Conservation (phyloP, 1,284 basidiomycete species). For the Uromyces viciae-fabae region DNA sequence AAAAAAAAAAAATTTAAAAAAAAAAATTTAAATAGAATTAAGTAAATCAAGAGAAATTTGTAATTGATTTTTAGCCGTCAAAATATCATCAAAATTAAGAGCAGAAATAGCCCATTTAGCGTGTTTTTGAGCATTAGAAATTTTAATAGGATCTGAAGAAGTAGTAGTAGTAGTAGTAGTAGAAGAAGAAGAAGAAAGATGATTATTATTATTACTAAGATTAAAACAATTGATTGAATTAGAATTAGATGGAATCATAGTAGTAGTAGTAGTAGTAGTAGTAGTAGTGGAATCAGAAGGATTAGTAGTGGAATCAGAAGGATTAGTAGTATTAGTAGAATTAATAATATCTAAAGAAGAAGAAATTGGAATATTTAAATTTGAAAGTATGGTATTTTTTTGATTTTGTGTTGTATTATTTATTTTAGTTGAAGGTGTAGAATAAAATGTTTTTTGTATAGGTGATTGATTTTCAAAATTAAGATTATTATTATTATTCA, state of each 20-base stretch:
- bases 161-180: neutral
- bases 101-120: slow-evolving; percentile 84
- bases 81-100: slow-evolving; percentile 83
- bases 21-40: neutral
- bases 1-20: too few relatives aligned
- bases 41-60: slow-evolving; percentile 60
- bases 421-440: too few relatives aligned
- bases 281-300: slow-evolving; percentile 48
- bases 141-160: slow-evolving; percentile 62
- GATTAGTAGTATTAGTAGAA: slow-evolving; percentile 44
- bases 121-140: slow-evolving; percentile 78
- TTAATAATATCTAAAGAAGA: too few relatives aligned
- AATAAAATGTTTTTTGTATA: too few relatives aligned
- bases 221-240: too few relatives aligned
- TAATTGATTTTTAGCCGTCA: slow-evolving; percentile 75
- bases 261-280: slow-evolving; percentile 49
- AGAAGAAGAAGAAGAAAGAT: slow-evolving; percentile 51
- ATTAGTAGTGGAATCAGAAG: slow-evolving; percentile 35
- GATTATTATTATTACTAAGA: too few relatives aligned
- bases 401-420: too few relatives aligned
- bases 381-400: too few relatives aligned
- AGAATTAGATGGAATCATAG: slow-evolving; percentile 46
- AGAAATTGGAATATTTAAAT: too few relatives aligned
- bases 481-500: too few relatives aligned
- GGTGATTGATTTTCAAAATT: too few relatives aligned